Evolutionary conservation across 2,329 filamentous ascomycete genomes (phyloP), one percentile per base, ranked within the genome.

Genomic region (Xylariaceae sp.): DNA sequence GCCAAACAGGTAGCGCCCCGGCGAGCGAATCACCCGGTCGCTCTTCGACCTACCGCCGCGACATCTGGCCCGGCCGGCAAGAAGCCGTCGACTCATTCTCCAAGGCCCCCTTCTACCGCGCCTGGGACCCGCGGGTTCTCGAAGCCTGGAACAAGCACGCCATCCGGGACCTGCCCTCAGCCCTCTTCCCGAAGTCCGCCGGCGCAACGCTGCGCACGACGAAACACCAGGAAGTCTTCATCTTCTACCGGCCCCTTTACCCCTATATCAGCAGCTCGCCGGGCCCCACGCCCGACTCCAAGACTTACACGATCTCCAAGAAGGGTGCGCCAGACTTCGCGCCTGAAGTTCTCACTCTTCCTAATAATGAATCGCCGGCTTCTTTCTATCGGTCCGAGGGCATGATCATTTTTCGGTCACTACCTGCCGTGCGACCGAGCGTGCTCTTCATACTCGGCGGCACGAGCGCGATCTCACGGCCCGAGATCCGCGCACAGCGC

Each of bases 181-280:
- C 70, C 6, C 68, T 87, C 13, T 82, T 85, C 70, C 83, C 84
- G 0, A 53, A 55, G 15, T 41, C 37, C 8, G 3, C 49, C 5
- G 44, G 53, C 39, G 87, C 92, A 0, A 93, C 90, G 0, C 79
- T 94, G 2, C 83, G 84, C 1, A 97, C 93, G 0, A 88, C 90
- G 0, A 91, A 92, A 68, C 89, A 96, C 72, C 90, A 96, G 71
- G 91, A 96, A 76, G 88, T 94, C 58, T 87, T 90, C 69, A 91
- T 87, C 1, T 94, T 88, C 71, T 75, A 89, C 64, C 82, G 88
- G 0, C 83, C 86, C 0, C 82, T 82, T 60, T 84, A 74, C 71
- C 73, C 76, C 6, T 77, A 77, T 62, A 72, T 76, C 53, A 73
- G 76, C 61, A 55, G 68, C 0, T 64, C 73, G 3, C 76, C 75